Evolutionary conservation across 495 filamentous ascomycete genomes (phyloP), one percentile per base, ranked within the genome.

Genomic region (Annulohypoxylon maeteangense): DNA sequence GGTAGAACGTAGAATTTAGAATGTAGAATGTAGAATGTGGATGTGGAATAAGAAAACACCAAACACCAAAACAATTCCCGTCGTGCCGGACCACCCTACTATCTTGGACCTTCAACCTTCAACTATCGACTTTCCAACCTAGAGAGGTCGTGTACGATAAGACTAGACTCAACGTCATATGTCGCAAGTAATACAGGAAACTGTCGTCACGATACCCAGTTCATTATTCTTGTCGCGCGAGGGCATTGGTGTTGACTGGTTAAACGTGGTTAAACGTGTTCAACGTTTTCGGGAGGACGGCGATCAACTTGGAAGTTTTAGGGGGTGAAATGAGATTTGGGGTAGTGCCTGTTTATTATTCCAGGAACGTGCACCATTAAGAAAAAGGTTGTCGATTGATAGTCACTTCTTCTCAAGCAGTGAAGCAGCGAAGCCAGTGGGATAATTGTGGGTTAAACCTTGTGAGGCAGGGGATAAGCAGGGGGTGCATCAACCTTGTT

Each of bases 271-370:
- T 42, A 42, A 44, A 44, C 40, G 40, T 44, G 40, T 44, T 44
- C 40, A 20, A 18, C 40, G n/a, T 44, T 44, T 44, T 55, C 40
- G 23, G 62, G 57, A 58, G 22, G 47, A 62, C 61, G 61, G 70
- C 55, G 70, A 72, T 72, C 65, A 29, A 29, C 3, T 29, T 29
- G 3, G 3, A 65, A 38, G 61, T 56, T 73, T 54, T 68, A 69
- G 65, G 65, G 65, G 70, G 61, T 68, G 70, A 68, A 56, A 73
- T 66, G 65, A 69, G 58, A 73, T 62, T 73, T 62, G 70, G 70
- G 70, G 65, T 73, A 73, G 70, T 22, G 56, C 61, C 16, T 69
- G 70, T 73, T 69, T 72, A 73, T 73, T 73, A 73, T 73, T 73
- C 51, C 65, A 69, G 70, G 70, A 73, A 69, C 70, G 70, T 66